phyloP scores from a whole-genome alignment of 2,329 filamentous ascomycete genomes.

The Xylariaceae sp. region DNA sequence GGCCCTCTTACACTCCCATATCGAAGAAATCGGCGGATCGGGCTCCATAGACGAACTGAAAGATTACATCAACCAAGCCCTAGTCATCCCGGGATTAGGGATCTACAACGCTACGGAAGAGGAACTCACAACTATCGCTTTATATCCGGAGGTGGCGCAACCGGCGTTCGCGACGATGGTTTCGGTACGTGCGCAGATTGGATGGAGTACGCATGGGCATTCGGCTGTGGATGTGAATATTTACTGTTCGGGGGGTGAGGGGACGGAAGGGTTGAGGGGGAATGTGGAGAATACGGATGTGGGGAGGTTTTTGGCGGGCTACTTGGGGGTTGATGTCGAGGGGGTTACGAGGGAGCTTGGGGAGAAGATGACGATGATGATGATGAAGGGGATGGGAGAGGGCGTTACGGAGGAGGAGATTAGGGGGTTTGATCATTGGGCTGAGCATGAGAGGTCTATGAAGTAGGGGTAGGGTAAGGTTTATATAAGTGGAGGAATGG shows the following conservation, averaged over 20 bases:
- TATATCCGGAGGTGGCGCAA: slow-evolving; percentile 48
- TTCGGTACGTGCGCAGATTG: slow-evolving; percentile 79
- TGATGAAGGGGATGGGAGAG: slow-evolving; percentile 17
- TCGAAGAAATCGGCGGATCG: slow-evolving; percentile 36
- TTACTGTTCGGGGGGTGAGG: slow-evolving; percentile 69
- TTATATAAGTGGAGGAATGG: too few relatives aligned
- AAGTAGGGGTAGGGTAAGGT: too few relatives aligned
- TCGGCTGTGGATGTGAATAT: slow-evolving; percentile 94
- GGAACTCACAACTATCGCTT: slow-evolving; percentile 64
- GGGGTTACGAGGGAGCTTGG: slow-evolving; percentile 70
- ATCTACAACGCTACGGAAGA: slow-evolving; percentile 65
- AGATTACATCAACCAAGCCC: slow-evolving; percentile 60
- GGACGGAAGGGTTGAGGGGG: slow-evolving; percentile 61
- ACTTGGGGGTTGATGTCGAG: slow-evolving; percentile 74
- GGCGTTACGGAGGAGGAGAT: background rate
- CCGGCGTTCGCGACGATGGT: slow-evolving; percentile 75
- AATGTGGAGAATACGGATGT: slow-evolving; percentile 96
- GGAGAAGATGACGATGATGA: slow-evolving; percentile 43
- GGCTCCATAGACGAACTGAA: slow-evolving; percentile 40
- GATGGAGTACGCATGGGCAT: slow-evolving; percentile 93
- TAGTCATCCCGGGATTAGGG: slow-evolving; percentile 67
- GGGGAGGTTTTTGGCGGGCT: slow-evolving; percentile 72
- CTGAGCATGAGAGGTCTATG: slow-evolving; percentile 18
- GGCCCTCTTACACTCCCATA: slow-evolving; percentile 54
- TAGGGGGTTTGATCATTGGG: slow-evolving; percentile 25